Conservation (phyloP, 352 stramenopile genomes). For the Thalassiosira hispida region DNA sequence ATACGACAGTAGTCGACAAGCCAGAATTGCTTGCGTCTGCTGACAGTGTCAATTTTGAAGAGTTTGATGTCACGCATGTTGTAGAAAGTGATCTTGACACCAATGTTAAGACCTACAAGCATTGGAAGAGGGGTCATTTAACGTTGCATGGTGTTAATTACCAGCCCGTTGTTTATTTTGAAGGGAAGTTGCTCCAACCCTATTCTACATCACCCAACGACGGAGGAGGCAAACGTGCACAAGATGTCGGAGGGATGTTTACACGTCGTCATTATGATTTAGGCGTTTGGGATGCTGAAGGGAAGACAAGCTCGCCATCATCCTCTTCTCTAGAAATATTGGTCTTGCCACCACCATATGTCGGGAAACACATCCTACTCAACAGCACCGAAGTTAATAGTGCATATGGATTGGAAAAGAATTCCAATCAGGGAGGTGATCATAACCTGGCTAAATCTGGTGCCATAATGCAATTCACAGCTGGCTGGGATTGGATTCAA, state of each 20-base stretch:
- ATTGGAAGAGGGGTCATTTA: constrained; percentile 32
- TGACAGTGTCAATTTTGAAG: background rate
- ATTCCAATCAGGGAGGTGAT: constrained; percentile 60
- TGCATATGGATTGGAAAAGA: background rate
- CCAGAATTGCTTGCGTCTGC: background rate
- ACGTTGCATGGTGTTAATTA: constrained; percentile 53
- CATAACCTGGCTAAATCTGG: constrained; percentile 59
- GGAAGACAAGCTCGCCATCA: background rate
- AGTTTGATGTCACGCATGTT: background rate
- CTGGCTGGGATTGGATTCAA: constrained; percentile 70
- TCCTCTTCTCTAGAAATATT: constrained; percentile 45
- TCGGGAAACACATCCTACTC: constrained; percentile 22
- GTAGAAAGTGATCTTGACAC: no score
- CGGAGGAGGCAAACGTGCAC: background rate
- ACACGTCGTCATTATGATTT: constrained; percentile 42
- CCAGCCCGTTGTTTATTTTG: constrained; percentile 35
- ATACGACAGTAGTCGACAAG: constrained; percentile 17
- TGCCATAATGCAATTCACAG: constrained; percentile 57
- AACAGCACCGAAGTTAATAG: constrained; percentile 1
- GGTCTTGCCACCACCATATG: constrained; percentile 37
- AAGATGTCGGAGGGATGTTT: constrained; percentile 47
- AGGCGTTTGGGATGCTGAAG: constrained; percentile 2
- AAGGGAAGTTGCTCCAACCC: constrained; percentile 13
- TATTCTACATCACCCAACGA: constrained; percentile 20
- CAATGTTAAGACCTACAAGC: no score